Evolutionary conservation across 2,329 filamentous ascomycete species (phyloP).

Genomic region (Ascocoryne sarcoides): DNA sequence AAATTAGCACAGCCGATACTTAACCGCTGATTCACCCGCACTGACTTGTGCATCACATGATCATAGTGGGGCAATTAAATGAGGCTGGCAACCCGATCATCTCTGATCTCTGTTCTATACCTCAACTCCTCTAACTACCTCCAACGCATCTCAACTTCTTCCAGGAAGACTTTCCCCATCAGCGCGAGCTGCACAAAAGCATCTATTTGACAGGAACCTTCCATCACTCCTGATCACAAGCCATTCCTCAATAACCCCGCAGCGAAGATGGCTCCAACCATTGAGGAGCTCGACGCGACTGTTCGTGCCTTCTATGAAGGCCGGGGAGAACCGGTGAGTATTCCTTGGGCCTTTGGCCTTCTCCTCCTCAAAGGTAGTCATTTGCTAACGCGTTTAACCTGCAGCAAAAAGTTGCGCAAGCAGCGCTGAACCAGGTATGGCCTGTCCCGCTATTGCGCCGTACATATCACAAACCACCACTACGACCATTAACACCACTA

Average conservation of each 20-base stretch:
- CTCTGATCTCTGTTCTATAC: constrained; percentile 9
- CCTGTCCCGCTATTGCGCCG: constrained; percentile 14
- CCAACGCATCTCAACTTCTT: no score
- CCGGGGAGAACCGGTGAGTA: constrained; percentile 78
- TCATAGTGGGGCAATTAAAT: constrained; percentile 10
- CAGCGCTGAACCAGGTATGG: constrained; percentile 81
- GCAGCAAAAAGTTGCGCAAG: constrained; percentile 94
- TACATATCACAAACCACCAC: not conserved
- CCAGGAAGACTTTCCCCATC: constrained; percentile 11
- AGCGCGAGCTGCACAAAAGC: constrained; percentile 22
- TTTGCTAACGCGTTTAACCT: constrained; percentile 34
- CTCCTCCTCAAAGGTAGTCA: constrained; percentile 3
- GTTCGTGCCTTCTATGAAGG: constrained; percentile 97
- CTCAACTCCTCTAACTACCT: no score
- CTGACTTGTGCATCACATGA: no score
- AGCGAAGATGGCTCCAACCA: constrained; percentile 56
- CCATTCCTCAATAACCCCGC: constrained; percentile 21
- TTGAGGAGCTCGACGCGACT: constrained; percentile 91
- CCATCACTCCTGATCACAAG: constrained; percentile 20
- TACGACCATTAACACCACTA: not conserved
- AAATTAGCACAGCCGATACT: no score
- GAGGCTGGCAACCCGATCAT: constrained; percentile 12
- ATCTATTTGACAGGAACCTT: constrained; percentile 9
- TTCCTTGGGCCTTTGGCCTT: constrained; percentile 6
- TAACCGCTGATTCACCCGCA: no score